phyloP scores from a whole-genome alignment of 129 eudicot genomes.

The Centaurea solstitialis region DNA sequence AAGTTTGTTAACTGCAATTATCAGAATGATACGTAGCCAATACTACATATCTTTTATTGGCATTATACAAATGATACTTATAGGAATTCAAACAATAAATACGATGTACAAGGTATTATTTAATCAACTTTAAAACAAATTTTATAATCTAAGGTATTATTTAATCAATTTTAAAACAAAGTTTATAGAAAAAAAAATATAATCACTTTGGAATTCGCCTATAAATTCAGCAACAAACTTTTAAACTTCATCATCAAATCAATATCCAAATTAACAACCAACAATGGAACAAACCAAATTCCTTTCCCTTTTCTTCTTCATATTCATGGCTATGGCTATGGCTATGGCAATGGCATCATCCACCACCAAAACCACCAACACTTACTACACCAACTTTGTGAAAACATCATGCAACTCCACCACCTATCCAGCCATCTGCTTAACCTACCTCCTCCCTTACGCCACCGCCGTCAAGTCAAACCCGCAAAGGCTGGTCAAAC shows the following conservation, averaged over 20 bases:
- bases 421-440: constrained; percentile 57
- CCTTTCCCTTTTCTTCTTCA: constrained; percentile 10
- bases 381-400: constrained; percentile 41
- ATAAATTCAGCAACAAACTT: not conserved
- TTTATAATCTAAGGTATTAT: not conserved
- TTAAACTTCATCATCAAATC: not conserved
- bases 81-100: not conserved
- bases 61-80: not conserved
- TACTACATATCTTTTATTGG: not conserved
- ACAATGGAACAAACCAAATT: constrained; percentile 12
- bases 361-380: constrained; percentile 4
- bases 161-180: not conserved
- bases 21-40: not conserved
- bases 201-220: constrained; percentile 7
- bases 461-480: constrained; percentile 45
- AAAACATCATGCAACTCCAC: constrained; percentile 50
- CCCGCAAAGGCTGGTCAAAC: constrained; percentile 37
- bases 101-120: no score
- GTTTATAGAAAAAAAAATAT: not conserved
- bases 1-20: not conserved
- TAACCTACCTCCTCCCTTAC: constrained; percentile 49
- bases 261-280: not conserved
- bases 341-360: not conserved
- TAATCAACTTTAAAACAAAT: no score
- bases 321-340: constrained; percentile 3